phyloP scores from a whole-genome alignment of 1,284 basidiomycete species.

The Fistulinella staudtii region DNA sequence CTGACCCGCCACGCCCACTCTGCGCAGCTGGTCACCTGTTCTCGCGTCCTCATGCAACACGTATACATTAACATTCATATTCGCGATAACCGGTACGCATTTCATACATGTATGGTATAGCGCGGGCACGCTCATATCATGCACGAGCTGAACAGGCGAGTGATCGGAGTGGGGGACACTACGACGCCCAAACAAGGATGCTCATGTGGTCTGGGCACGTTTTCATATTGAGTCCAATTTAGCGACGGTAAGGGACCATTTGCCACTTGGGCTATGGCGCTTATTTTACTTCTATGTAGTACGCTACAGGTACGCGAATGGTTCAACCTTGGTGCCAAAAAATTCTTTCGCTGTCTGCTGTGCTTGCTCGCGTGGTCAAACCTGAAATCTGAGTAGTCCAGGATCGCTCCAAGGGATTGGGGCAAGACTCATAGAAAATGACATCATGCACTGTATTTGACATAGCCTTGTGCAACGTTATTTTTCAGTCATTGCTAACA shows the following conservation, averaged over 20 bases:
- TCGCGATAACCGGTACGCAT: neutral
- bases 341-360: no score
- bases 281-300: conserved; percentile 19
- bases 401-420: no score
- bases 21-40: conserved; percentile 14
- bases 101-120: neutral
- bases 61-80: neutral
- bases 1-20: conserved; percentile 13
- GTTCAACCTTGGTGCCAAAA: no score
- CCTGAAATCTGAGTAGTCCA: no score
- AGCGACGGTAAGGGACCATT: conserved; percentile 1
- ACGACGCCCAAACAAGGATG: conserved; percentile 1
- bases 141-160: neutral
- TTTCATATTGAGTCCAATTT: conserved; percentile 7
- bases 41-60: neutral
- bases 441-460: no score
- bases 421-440: no score
- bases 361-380: no score
- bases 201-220: conserved; percentile 20
- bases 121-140: neutral
- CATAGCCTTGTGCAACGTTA: no score
- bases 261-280: conserved; percentile 1
- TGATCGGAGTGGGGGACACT: neutral
- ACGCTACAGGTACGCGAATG: no score
- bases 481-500: no score